Base-by-base conservation (phyloP, 768 basidiomycete genomes). In the Suillus alpinus region DNA sequence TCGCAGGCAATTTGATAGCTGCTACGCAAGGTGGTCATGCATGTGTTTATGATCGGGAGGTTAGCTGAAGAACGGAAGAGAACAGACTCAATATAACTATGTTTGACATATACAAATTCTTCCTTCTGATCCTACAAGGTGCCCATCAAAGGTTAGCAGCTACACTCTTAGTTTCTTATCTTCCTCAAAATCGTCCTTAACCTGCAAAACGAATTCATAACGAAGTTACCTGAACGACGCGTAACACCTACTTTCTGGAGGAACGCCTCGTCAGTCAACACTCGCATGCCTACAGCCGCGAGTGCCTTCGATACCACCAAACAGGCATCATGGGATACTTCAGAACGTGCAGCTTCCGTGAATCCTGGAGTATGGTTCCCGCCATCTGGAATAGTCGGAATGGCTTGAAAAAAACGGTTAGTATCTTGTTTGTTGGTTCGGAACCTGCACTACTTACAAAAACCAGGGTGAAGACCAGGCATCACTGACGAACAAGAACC, bases 291-390 rank as follows among this genome's bases (percentile, higher is more conserved):
- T 1, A 81, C 81, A 10, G 81, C 80, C 6, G 89, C 88, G n/a
- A 92, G 76, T 13, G 83, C 84, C 65, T 87, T 87, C 14, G 84
- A 81, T 4, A 88, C 78, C 56, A 84, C 80, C 50, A 90, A 67
- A 60, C 83, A 84, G 4, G 85, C 86, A 26, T 81, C 71, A 65
- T 91, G 89, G 0, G 88, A 83, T 51, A 76, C 80, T 8, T 73
- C 66, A 0, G 82, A 85, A 0, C 81, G 78, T 0, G 89, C 89
- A 1, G 87, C 72, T 23, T 80, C 71, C 16, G 80, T 77, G 66
- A 92, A 92, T 10, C 70, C 83, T 2, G 72, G 73, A 0, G 89
- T 90, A 65, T 92, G 89, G 66, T 91, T 91, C 9, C 88, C 88
- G n/a, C 88, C 89, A 62, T 86, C 79, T 0, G 73, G 67, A 44